Evolutionary conservation across 1,139 yeast species (phyloP).

Genomic region (Sugiyamaella grinbergsii): DNA sequence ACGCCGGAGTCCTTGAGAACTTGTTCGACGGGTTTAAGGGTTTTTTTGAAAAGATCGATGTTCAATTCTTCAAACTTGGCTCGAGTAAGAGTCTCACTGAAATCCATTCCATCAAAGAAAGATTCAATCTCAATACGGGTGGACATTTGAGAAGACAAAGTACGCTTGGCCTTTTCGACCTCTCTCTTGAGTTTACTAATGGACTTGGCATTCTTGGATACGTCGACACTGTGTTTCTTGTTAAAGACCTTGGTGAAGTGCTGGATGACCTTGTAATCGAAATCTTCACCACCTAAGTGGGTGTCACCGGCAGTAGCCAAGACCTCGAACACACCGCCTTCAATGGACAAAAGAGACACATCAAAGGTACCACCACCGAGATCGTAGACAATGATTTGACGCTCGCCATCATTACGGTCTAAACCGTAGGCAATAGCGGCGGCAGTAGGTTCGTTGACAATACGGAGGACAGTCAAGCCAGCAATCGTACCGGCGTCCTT

Average conservation of each 20-base stretch:
- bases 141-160: slow-evolving; percentile 86
- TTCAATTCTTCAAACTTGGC: slow-evolving; percentile 95
- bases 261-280: slow-evolving; percentile 84
- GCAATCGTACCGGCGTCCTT: slow-evolving; percentile 98
- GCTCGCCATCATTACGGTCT: slow-evolving; percentile 84
- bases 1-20: slow-evolving; percentile 88
- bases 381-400: slow-evolving; percentile 89
- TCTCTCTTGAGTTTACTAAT: slow-evolving; percentile 90
- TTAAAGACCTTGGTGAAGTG: slow-evolving; percentile 83
- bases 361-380: slow-evolving; percentile 95
- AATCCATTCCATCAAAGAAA: slow-evolving; percentile 92
- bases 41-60: slow-evolving; percentile 82
- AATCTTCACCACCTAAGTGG: slow-evolving; percentile 95
- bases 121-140: slow-evolving; percentile 94
- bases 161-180: slow-evolving; percentile 96
- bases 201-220: slow-evolving; percentile 73
- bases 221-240: slow-evolving; percentile 83
- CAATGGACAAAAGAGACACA: slow-evolving; percentile 80
- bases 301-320: slow-evolving; percentile 90
- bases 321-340: slow-evolving; percentile 79
- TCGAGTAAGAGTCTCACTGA: slow-evolving; percentile 87
- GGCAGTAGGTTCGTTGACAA: slow-evolving; percentile 97
- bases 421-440: slow-evolving; percentile 98
- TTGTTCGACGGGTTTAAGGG: slow-evolving; percentile 90
- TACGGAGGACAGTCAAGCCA: slow-evolving; percentile 90